A percentile compares a stretch with the other conserved stretches of the same genome.
phyloP scores from a whole-genome alignment of 2,329 filamentous ascomycete genomes.

The Alternaria brassicae region DNA sequence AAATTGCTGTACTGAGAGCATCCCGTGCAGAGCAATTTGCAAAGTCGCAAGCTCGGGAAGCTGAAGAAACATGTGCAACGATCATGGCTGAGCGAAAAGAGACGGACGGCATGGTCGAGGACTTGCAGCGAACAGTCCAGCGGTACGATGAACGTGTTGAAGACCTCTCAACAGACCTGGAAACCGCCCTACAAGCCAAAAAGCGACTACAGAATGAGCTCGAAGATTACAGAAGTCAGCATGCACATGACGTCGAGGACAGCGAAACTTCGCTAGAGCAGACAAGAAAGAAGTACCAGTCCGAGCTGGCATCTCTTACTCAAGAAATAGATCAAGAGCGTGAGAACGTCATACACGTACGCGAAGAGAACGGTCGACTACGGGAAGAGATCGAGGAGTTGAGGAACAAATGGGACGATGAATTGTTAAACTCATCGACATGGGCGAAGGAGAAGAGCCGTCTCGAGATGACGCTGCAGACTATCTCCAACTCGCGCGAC shows the following conservation, averaged over 20 bases:
- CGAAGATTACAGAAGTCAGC: conserved; percentile 93
- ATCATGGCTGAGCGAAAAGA: conserved; percentile 92
- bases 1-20: conserved; percentile 93
- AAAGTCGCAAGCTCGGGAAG: conserved; percentile 85
- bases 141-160: conserved; percentile 90
- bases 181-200: conserved; percentile 85
- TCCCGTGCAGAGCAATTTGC: conserved; percentile 92
- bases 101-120: conserved; percentile 86
- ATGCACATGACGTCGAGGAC: conserved; percentile 95
- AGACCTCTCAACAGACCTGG: conserved; percentile 87
- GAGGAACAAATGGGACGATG: conserved; percentile 96
- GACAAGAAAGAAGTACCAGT: conserved; percentile 95
- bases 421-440: conserved; percentile 95
- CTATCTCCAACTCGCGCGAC: conserved; percentile 88
- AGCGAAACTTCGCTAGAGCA: conserved; percentile 96
- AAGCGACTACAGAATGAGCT: conserved; percentile 96
- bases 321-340: conserved; percentile 93
- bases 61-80: conserved; percentile 86
- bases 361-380: conserved; percentile 83
- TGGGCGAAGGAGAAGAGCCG: conserved; percentile 98
- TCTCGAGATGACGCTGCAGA: conserved; percentile 85
- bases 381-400: conserved; percentile 97
- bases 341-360: conserved; percentile 83
- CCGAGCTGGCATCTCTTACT: conserved; percentile 85
- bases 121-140: conserved; percentile 88